These are phyloP conservation scores for Athelia sp. DNA, from an alignment of 1,284 basidiomycete species.

Conservation along the genomic window DNA sequence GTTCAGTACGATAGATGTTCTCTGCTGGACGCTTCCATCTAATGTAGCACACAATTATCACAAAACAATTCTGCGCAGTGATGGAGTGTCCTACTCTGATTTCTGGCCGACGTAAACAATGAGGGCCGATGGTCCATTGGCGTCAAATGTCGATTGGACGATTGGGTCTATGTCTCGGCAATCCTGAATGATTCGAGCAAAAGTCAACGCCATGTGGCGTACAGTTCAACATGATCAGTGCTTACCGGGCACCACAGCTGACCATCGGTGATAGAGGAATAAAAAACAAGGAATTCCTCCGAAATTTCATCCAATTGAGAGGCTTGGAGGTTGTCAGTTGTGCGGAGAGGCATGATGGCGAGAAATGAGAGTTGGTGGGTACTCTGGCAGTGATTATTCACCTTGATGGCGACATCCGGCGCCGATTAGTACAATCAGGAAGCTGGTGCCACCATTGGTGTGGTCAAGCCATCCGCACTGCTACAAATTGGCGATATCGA, in stretches of 20 bases:
- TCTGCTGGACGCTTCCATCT: slow-evolving; percentile 66
- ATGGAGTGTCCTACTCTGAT: slow-evolving; percentile 47
- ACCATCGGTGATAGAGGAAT: slow-evolving; percentile 50
- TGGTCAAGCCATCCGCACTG: too few species aligned
- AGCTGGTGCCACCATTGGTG: too few species aligned
- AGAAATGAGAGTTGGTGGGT: too few species aligned
- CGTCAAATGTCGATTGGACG: slow-evolving; percentile 53
- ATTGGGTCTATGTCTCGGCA: slow-evolving; percentile 62
- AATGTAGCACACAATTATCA: slow-evolving; percentile 3
- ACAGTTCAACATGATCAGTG: neutral
- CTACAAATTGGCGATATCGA: too few species aligned
- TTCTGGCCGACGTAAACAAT: slow-evolving; percentile 73
- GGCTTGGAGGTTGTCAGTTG: slow-evolving; percentile 21
- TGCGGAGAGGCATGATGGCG: slow-evolving; percentile 23
- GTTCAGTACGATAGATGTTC: slow-evolving; percentile 56
- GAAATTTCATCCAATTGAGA: slow-evolving; percentile 31
- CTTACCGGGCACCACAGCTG: slow-evolving; percentile 64
- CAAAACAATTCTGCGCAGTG: neutral
- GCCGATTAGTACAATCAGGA: too few species aligned
- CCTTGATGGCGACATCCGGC: too few species aligned
- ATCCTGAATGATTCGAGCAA: slow-evolving; percentile 44
- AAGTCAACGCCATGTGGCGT: slow-evolving; percentile 2
- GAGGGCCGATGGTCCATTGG: slow-evolving; percentile 52
- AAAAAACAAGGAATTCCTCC: slow-evolving; percentile 61
- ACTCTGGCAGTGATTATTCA: too few species aligned